Base-by-base conservation (phyloP, 257 asterid genomes). In the Haberlea rhodopensis region DNA sequence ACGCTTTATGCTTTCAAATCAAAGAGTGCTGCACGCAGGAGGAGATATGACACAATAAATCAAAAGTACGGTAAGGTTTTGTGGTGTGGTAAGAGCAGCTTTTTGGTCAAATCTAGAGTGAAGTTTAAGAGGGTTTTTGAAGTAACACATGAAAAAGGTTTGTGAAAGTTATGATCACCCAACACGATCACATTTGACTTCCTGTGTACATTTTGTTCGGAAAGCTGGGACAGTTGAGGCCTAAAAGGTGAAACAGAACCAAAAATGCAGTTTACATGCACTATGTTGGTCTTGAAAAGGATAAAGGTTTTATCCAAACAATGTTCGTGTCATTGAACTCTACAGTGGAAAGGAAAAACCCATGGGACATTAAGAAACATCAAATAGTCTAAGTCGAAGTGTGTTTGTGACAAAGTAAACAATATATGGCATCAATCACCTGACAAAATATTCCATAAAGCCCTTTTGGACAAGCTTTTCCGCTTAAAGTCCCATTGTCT, bases 391-490 rank as follows among this genome's bases (percentile, higher is more conserved):
- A 37, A 27, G 32, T 15, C 24, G 19, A 27, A 68, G 20, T 46
- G 28, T 21, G 66, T 20, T 8, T 7, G 49, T 31, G 20, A 68
- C 22, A 31, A 45, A 28, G 62, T 2, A 29, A 1, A 18, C 0
- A 60, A 40, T 57, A 73, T 60, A 52, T 26, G 56, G 53, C 49
- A 68, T 70, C 57, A 68, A 69, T 65, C 75, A 90, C 97, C 94
- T 79, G 80, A 78, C 97, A 90, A 74, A 79, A 87, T 70, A 87
- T 76, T 74, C 97, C 97, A 67, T 80, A 84, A 43, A 90, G 97
- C 62, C 97, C 97, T 65, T 75, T 67, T 16, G 96, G 97, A 72
- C 97, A 90, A 74, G 87, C 87, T 76, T 85, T 80, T 61, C 97
- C 97, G 26, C 85, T 85, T 66, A 90, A 69, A 34, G 95, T 85